These are phyloP conservation scores for Leishmania tarentolae DNA, from an alignment of 208 protist species.

Conservation along the genomic window DNA sequence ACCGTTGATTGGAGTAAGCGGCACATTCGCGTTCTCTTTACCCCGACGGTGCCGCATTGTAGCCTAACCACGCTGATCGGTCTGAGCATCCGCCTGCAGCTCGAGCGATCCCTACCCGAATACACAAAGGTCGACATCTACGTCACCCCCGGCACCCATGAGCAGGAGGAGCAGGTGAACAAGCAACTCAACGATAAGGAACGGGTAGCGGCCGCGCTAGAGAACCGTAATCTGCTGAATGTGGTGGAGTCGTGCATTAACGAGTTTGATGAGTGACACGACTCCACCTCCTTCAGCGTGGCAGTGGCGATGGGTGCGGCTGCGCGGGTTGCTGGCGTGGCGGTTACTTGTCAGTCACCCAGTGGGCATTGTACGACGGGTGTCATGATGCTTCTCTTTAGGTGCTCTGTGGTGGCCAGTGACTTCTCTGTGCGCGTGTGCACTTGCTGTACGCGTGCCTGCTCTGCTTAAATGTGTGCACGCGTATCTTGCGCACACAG, in stretches of 20 bases:
- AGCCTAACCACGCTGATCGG: constrained; percentile 98
- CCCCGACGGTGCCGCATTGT: constrained; percentile 98
- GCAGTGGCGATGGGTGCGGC: not conserved
- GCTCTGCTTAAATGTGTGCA: not conserved
- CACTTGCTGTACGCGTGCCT: not conserved
- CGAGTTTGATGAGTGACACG: constrained; percentile 46
- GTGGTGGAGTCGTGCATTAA: constrained; percentile 89
- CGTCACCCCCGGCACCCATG: constrained; percentile 93
- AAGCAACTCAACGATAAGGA: constrained; percentile 99
- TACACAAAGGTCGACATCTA: constrained; percentile 95
- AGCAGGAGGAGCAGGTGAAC: constrained; percentile 96
- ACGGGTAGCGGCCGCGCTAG: constrained; percentile 97
- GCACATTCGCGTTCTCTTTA: constrained; percentile 94
- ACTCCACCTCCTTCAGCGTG: not conserved
- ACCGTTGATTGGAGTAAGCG: constrained; percentile 77
- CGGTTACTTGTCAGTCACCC: not conserved
- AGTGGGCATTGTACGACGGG: not conserved
- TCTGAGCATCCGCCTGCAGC: constrained; percentile 96
- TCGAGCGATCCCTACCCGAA: constrained; percentile 94
- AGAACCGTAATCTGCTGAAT: constrained; percentile 92
- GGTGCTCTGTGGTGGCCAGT: not conserved
- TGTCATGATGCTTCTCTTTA: not conserved
- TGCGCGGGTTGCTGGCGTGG: not conserved
- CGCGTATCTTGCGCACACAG: not conserved
- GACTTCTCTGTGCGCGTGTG: not conserved